Conservation (phyloP, 2,329 filamentous ascomycete genomes). For the Cercospora sesami region DNA sequence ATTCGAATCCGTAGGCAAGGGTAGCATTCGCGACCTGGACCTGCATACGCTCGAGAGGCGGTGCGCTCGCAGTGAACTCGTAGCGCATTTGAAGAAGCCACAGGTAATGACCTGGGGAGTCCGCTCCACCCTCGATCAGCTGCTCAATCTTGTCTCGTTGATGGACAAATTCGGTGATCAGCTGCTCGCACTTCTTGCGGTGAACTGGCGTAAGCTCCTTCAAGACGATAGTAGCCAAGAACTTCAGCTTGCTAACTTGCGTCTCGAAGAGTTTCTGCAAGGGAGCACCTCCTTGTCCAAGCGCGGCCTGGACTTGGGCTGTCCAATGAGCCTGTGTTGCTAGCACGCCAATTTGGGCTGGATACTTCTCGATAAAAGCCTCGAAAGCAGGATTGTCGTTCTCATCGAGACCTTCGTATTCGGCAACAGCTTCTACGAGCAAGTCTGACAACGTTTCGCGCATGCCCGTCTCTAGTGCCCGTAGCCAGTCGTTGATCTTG, state of each 20-base stretch:
- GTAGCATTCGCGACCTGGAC: conserved; percentile 97
- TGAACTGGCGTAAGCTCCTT: conserved; percentile 83
- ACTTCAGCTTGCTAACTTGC: conserved; percentile 78
- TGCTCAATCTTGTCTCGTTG: conserved; percentile 92
- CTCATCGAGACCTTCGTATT: conserved; percentile 69
- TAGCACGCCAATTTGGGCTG: conserved; percentile 92
- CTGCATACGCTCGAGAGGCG: conserved; percentile 76
- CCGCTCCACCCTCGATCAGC: conserved; percentile 73
- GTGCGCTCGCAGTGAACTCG: conserved; percentile 78
- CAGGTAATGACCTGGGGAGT: conserved; percentile 74
- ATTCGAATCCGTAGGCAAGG: conserved; percentile 96
- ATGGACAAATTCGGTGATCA: conserved; percentile 98
- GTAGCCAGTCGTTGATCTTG: conserved; percentile 98
- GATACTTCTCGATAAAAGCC: conserved; percentile 79
- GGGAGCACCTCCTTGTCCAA: conserved; percentile 69
- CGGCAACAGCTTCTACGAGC: conserved; percentile 78
- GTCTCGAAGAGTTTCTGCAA: conserved; percentile 73
- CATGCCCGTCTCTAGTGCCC: conserved; percentile 87
- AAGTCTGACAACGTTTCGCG: conserved; percentile 90
- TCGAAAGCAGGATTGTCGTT: conserved; percentile 72
- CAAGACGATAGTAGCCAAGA: conserved; percentile 85
- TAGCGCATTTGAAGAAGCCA: conserved; percentile 99
- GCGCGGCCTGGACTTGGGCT: conserved; percentile 74
- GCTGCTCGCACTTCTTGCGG: conserved; percentile 95
- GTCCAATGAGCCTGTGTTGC: conserved; percentile 95